Evolutionary conservation across 2,329 filamentous ascomycete species (phyloP).

Genomic region (Neofusicoccum parvum): DNA sequence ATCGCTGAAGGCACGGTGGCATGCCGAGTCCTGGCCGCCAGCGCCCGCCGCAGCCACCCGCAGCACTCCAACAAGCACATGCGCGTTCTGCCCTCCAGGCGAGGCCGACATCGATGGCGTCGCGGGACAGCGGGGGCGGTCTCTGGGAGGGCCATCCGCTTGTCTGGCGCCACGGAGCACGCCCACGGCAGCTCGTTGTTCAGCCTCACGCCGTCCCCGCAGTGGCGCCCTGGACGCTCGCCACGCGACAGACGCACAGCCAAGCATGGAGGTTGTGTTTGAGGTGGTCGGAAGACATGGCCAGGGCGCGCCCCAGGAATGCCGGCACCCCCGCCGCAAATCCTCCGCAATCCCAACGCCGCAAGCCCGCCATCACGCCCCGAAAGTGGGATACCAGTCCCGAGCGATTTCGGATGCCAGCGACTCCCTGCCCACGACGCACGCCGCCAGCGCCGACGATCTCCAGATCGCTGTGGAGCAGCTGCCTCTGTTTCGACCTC

Average conservation of each 20-base stretch:
- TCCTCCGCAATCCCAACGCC: background rate
- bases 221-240: no score
- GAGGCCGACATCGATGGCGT: no score
- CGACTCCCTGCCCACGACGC: background rate
- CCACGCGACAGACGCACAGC: background rate
- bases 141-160: no score
- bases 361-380: background rate
- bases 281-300: background rate
- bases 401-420: conserved; percentile 4
- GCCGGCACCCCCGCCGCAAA: conserved; percentile 2
- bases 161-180: no score
- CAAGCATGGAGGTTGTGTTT: background rate
- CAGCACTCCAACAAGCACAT: no score
- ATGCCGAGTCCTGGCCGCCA: no score
- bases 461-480: conserved; percentile 14
- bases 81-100: no score
- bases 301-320: background rate
- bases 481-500: conserved; percentile 1
- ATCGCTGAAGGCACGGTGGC: background rate
- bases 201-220: no score
- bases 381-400: conserved; percentile 1
- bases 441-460: background rate
- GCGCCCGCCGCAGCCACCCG: no score
- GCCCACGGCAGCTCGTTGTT: no score
- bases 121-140: no score